Conservation (phyloP, 495 filamentous ascomycete species). For the Xylaria palmicola region DNA sequence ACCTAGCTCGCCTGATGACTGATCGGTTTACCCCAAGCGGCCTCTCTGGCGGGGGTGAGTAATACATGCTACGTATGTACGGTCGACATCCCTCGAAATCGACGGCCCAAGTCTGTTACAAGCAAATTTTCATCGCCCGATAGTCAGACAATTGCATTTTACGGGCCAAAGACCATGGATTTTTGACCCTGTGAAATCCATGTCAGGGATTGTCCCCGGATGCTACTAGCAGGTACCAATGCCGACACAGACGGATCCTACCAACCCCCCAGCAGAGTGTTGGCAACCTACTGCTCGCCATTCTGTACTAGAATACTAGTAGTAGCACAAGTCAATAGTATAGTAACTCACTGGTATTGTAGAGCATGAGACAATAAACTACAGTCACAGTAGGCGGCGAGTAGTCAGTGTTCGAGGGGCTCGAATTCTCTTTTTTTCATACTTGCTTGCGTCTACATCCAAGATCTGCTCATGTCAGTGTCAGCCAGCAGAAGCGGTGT, state of each 20-base stretch:
- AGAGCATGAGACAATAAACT: too few relatives aligned
- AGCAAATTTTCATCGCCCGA: too few relatives aligned
- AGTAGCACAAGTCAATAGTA: conserved; percentile 2
- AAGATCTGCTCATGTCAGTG: conserved; percentile 12
- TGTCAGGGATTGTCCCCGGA: conserved; percentile 11
- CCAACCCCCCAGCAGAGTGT: background rate
- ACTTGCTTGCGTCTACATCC: conserved; percentile 17
- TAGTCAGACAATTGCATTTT: background rate
- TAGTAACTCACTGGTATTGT: too few relatives aligned
- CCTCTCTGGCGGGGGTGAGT: background rate
- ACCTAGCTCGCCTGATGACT: background rate
- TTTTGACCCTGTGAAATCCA: background rate
- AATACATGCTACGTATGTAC: too few relatives aligned
- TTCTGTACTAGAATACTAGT: background rate
- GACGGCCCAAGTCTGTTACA: too few relatives aligned
- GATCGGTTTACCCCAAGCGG: background rate
- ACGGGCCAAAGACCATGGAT: background rate
- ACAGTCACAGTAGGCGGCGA: background rate
- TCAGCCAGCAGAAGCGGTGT: conserved; percentile 19
- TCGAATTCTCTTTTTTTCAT: conserved; percentile 33
- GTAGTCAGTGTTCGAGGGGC: conserved; percentile 24
- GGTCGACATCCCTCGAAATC: too few relatives aligned
- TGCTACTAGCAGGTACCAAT: conserved; percentile 1
- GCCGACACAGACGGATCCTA: background rate
- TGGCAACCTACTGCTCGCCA: conserved; percentile 3